phyloP scores from a whole-genome alignment of 2,329 filamentous ascomycete species.

The Pseudogymnoascus sp. region DNA sequence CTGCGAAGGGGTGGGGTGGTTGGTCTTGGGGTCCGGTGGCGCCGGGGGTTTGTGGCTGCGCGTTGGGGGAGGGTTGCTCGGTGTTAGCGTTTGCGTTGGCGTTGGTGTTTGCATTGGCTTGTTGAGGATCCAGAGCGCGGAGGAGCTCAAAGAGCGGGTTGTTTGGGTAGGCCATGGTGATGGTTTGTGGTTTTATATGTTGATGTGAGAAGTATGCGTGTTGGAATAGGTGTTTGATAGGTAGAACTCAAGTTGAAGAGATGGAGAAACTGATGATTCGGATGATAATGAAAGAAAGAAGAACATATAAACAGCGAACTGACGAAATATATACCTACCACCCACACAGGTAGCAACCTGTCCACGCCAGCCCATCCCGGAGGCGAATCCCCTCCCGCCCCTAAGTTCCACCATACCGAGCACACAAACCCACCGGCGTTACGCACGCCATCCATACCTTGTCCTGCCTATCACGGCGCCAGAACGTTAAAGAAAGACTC shows the following conservation, averaged over 20 bases:
- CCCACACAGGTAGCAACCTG: background rate
- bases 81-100: background rate
- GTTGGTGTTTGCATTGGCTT: background rate
- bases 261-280: background rate
- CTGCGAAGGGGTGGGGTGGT: background rate
- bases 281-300: slow-evolving; percentile 7
- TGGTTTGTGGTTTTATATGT: background rate
- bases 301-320: background rate
- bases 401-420: background rate
- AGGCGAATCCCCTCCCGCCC: background rate
- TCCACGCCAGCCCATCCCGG: slow-evolving; percentile 3
- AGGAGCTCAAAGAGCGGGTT: slow-evolving; percentile 1
- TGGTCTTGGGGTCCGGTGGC: background rate
- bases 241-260: background rate
- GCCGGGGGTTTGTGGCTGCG: background rate
- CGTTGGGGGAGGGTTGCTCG: background rate
- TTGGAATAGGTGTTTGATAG: background rate
- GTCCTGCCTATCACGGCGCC: background rate
- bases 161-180: slow-evolving; percentile 1
- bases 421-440: background rate
- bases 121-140: background rate
- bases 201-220: background rate
- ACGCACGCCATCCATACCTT: slow-evolving; percentile 6
- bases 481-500: background rate
- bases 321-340: background rate